Conservation (phyloP, 169 alveolate species). For the Plasmodium knowlesi region DNA sequence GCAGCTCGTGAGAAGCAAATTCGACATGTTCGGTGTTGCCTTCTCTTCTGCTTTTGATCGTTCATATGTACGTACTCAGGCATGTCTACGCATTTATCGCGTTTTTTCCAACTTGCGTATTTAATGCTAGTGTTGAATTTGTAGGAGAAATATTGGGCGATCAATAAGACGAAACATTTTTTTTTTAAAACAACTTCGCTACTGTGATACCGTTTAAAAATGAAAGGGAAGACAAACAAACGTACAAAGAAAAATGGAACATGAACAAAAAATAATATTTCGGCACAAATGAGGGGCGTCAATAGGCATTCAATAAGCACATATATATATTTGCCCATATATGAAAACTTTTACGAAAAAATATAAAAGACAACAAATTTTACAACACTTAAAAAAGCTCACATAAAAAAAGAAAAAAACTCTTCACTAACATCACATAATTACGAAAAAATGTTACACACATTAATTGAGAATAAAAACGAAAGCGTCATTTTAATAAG, state of each 20-base stretch:
- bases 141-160: background rate
- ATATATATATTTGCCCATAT: background rate
- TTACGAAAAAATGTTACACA: background rate
- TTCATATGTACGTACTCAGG: background rate
- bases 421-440: background rate
- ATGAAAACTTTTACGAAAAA: background rate
- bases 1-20: constrained; percentile 1
- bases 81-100: background rate
- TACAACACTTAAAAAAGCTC: constrained; percentile 25
- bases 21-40: background rate
- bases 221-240: constrained; percentile 4
- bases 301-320: background rate
- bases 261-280: background rate
- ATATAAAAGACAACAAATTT: constrained; percentile 21
- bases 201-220: constrained; percentile 8
- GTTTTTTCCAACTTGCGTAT: background rate
- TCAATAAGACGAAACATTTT: background rate
- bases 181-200: background rate
- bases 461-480: background rate
- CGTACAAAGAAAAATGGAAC: background rate
- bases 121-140: background rate
- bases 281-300: background rate
- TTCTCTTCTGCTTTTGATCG: background rate
- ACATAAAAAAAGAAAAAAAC: background rate
- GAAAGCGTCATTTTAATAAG: background rate